Evolutionary conservation across 1,139 yeast species (phyloP), one percentile per base, ranked within the genome.

Genomic region (Taiozyma sp.): DNA sequence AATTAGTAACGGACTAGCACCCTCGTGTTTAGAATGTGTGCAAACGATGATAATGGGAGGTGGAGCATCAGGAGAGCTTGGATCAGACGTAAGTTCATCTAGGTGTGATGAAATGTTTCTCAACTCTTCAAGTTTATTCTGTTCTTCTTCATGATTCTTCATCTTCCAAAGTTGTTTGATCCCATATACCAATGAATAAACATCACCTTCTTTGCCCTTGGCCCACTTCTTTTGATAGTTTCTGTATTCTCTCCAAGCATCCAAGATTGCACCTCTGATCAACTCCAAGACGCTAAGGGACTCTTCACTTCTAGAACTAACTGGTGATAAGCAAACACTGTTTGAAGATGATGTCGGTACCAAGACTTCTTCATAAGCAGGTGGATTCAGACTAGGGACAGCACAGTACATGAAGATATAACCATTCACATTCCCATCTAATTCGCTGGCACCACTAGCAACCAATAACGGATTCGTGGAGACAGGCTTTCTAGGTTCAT

Each of bases 371-470:
- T 61, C 63, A 45, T 62, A 62, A 0, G 60, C 51, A 10, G 65
- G 65, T n/a, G 65, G 65, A 45, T 60, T 61, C 38, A 59, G 30
- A 8, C 55, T 51, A 3, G 93, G 92, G 2, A 86, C 77, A 2
- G 88, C 84, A 53, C 84, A 79, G 64, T 84, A 86, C 40, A 83
- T 82, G 44, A 84, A 74, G 47, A 85, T 73, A 63, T 87, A 87
- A 0, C 91, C 92, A 64, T 84, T 86, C n/a, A 86, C 76, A 42
- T 79, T 73, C 2, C 90, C 91, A 64, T 86, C 85, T 57, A 87
- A 67, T 55, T 85, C 92, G 49, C 88, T 79, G 3, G 91, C 88
- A 1, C 93, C 93, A 48, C 89, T 82, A 5, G 90, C 92, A 5
- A 84, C 88, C 14, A 87, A 67, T 51, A 87, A 65, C 4, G 91